Conservation (phyloP, 2,329 filamentous ascomycete genomes). For the Myriosclerotinia duriaeana region DNA sequence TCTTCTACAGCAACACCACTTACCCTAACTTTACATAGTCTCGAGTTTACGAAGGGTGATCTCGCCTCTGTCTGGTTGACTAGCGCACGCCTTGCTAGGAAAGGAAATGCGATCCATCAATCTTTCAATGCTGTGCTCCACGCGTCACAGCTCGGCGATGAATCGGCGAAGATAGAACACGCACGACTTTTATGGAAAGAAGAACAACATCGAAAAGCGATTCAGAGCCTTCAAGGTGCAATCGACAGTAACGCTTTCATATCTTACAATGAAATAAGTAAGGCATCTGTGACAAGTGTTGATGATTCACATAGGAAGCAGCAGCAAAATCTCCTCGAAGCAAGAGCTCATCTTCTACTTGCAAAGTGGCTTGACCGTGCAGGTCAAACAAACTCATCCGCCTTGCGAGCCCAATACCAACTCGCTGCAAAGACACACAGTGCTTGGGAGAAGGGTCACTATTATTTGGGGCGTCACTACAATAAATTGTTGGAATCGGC, state of each 20-base stretch:
- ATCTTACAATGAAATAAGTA: slow-evolving; percentile 37
- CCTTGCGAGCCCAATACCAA: slow-evolving; percentile 79
- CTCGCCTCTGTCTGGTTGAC: slow-evolving; percentile 83
- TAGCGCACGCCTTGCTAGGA: slow-evolving; percentile 81
- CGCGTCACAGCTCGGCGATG: slow-evolving; percentile 79
- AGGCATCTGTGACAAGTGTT: slow-evolving; percentile 30
- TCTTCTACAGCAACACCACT: slow-evolving; percentile 21
- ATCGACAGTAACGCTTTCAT: slow-evolving; percentile 80
- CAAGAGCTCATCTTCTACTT: slow-evolving; percentile 79
- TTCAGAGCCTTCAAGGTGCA: slow-evolving; percentile 83
- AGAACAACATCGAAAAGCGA: slow-evolving; percentile 89
- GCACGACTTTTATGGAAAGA: slow-evolving; percentile 91
- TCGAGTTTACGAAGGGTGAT: slow-evolving; percentile 66
- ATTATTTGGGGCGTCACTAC: slow-evolving; percentile 95
- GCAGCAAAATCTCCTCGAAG: slow-evolving; percentile 62
- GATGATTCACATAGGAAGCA: slow-evolving; percentile 27
- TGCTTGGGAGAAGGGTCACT: slow-evolving; percentile 95
- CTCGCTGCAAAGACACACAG: slow-evolving; percentile 68
- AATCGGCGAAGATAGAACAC: slow-evolving; percentile 90
- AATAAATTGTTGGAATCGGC: slow-evolving; percentile 93
- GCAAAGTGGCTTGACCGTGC: slow-evolving; percentile 96
- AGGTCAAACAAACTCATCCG: slow-evolving; percentile 85
- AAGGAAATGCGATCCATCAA: slow-evolving; percentile 77
- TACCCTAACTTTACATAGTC: slow-evolving; percentile 37
- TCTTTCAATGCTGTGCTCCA: slow-evolving; percentile 93